phyloP scores from a whole-genome alignment of 108 stramenopile species.

The Nitzschia inconspicua region DNA sequence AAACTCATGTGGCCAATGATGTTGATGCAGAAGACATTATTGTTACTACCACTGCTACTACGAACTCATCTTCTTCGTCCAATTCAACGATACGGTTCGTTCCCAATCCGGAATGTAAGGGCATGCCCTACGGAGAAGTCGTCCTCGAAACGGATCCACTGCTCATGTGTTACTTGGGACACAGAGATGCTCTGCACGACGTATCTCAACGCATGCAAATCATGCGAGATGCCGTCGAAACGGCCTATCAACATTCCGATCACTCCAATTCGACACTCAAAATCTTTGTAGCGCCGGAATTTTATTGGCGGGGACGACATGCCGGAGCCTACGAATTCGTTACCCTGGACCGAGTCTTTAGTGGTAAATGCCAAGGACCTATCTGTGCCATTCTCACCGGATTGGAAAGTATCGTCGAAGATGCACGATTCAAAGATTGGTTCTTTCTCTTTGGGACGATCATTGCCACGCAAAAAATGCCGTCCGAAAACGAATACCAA shows the following conservation, averaged over 20 bases:
- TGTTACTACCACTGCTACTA: too few species aligned
- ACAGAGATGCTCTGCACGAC: slow-evolving; percentile 44
- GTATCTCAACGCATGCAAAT: slow-evolving; percentile 44
- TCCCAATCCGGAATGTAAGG: slow-evolving; percentile 53
- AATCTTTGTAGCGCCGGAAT: slow-evolving; percentile 76
- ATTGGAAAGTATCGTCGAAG: slow-evolving; percentile 49
- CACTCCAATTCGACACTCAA: slow-evolving; percentile 38
- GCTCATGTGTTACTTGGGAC: slow-evolving; percentile 63
- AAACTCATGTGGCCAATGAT: background rate
- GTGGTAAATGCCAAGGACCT: too few species aligned
- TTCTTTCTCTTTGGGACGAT: slow-evolving; percentile 74
- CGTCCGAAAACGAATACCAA: slow-evolving; percentile 36
- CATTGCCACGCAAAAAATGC: slow-evolving; percentile 42
- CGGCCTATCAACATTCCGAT: slow-evolving; percentile 49
- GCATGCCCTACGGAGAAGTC: slow-evolving; percentile 14
- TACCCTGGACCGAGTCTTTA: too few species aligned
- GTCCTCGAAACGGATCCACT: background rate
- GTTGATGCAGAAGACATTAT: background rate
- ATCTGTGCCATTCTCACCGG: slow-evolving; percentile 61
- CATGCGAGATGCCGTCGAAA: slow-evolving; percentile 61
- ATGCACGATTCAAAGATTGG: slow-evolving; percentile 63
- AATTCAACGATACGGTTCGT: too few species aligned
- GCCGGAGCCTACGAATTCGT: slow-evolving; percentile 65
- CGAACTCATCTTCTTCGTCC: too few species aligned
- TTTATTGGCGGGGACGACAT: slow-evolving; percentile 56